Evolutionary conservation across 345 rosid genomes (phyloP), one percentile per base, ranked within the genome.

Genomic region (Aquilaria yunnanensis): DNA sequence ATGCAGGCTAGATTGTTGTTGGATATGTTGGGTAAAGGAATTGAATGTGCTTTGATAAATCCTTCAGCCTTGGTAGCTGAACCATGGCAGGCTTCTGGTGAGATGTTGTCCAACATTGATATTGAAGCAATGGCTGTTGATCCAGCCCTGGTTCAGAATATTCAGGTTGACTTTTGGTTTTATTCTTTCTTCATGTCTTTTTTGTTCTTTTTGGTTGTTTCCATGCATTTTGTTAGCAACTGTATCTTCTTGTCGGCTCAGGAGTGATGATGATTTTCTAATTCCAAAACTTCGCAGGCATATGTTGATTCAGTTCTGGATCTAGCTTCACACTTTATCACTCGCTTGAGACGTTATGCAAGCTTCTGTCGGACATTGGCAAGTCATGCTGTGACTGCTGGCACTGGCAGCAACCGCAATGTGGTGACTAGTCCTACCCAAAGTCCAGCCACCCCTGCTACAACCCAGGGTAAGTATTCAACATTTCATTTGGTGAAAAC

Each of bases 301-400:
- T 95, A 95, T 76, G 99, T 91, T 66, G 99, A 95, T 82, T 96
- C 96, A 47, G 83, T 91, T 83, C 90, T 95, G 71, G 99, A 95
- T 83, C 81, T 95, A 73, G 96, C 99, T 69, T 95, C 97, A 67
- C 97, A 95, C 78, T 91, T 95, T 75, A 91, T 95, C 71, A 95
- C 97, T 56, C 93, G 97, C 32, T 77, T 91, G 76, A 84, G 97
- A 47, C 96, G 99, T 49, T 95, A 95, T 85, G 96, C 97, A 47
- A 95, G 97, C 79, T 95, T 95, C 78, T 95, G 99, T 62, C 97
- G 97, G 64, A 91, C 99, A 67, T 86, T 91, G 76, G 97, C 99
- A 1, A 89, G 78, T 70, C 97, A 91, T 79, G 97, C 99, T 69
- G 97, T 86, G 69, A 83, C 85, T 58, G 88, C 99, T 32, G 97